Percentiles rank a stretch among this genome's conserved stretches.
Conservation (phyloP, 768 basidiomycete genomes). For the Tulasnella sp. region DNA sequence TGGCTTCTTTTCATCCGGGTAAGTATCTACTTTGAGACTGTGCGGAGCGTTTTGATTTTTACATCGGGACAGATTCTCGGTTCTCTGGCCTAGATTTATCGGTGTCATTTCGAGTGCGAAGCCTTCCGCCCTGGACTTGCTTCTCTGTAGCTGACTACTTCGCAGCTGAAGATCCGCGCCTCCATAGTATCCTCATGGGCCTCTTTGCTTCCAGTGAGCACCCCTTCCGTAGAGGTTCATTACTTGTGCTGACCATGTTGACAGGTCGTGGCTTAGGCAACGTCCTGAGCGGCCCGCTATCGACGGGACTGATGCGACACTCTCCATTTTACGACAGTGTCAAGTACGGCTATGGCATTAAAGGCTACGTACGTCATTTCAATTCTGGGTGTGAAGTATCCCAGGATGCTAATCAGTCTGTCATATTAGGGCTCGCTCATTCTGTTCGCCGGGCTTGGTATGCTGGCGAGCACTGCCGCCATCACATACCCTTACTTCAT, state of each 20-base stretch:
- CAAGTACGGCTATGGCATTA: neutral
- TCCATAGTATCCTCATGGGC: neutral
- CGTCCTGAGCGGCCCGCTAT: neutral
- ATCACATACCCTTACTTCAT: constrained; percentile 7
- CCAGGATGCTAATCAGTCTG: neutral
- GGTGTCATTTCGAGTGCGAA: constrained; percentile 13
- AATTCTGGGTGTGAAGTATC: too few relatives aligned
- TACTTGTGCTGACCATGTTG: neutral
- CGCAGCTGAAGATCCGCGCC: neutral
- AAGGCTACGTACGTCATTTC: constrained; percentile 3
- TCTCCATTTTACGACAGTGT: neutral
- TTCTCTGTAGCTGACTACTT: neutral
- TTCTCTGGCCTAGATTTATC: constrained; percentile 24
- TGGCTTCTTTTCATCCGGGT: constrained; percentile 20
- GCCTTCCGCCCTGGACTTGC: neutral
- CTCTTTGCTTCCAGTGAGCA: neutral
- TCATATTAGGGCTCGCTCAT: constrained; percentile 17
- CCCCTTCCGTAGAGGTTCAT: neutral
- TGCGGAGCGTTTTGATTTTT: neutral
- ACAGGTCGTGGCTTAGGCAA: constrained; percentile 9
- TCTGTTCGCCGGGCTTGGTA: constrained; percentile 2
- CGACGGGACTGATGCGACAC: neutral
- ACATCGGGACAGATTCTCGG: constrained; percentile 11
- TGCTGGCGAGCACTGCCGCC: constrained; percentile 21
- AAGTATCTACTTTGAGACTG: neutral